Conservation (phyloP, 1,284 basidiomycete genomes). For the Ustilago tritici region DNA sequence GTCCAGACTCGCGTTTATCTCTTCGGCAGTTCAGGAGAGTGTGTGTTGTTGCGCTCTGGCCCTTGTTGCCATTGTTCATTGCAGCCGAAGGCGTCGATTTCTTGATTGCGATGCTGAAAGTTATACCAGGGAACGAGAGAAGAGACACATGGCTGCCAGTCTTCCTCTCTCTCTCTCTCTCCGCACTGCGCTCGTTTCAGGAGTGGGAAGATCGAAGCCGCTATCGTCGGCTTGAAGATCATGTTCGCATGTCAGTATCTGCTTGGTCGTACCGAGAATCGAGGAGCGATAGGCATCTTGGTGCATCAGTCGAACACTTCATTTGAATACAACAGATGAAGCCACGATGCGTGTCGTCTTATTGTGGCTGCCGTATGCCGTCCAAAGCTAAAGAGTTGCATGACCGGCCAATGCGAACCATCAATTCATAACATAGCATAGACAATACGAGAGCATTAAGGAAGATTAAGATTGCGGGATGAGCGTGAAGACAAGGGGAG, state of each 20-base stretch:
- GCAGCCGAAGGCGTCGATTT: slow-evolving; percentile 7
- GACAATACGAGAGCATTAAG: no score
- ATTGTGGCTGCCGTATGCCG: neutral
- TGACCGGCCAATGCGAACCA: neutral
- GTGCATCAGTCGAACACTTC: neutral
- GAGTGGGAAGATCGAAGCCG: no score
- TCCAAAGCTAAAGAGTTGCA: neutral
- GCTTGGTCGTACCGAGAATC: neutral
- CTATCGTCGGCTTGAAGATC: neutral
- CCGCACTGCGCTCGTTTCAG: no score
- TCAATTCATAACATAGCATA: no score
- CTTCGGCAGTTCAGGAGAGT: neutral
- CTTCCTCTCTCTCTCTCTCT: neutral
- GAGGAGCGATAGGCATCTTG: neutral
- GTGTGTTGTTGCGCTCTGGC: neutral
- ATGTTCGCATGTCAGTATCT: neutral
- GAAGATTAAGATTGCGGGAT: no score
- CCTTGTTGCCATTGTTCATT: neutral
- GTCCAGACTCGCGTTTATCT: slow-evolving; percentile 1
- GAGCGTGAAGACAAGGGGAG: no score
- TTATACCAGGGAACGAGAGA: neutral
- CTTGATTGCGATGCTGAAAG: neutral
- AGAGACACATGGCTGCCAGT: neutral
- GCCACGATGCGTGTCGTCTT: neutral
- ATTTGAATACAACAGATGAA: neutral